Base-by-base conservation (phyloP, 768 basidiomycete genomes). In the Lepiota subincarnata region DNA sequence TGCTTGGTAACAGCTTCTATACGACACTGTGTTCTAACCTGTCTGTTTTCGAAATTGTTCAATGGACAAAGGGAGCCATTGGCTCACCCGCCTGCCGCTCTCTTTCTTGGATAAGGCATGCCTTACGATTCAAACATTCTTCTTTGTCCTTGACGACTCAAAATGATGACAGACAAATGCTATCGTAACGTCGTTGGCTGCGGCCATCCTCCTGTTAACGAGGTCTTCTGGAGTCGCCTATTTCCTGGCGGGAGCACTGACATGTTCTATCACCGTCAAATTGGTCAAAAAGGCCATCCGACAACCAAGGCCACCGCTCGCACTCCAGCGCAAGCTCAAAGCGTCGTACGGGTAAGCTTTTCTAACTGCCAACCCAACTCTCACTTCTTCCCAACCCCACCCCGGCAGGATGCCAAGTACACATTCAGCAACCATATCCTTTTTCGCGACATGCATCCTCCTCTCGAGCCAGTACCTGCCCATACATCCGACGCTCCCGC, bases 331-430 rank as follows among this genome's bases (percentile, higher is more conserved):
- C 35, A 68, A 63, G 59, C 68, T 69, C 40, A 88, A 84, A 63
- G 70, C 71, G 48, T 72, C 82, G 3, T 92, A 86, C 63, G 89
- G 89, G 89, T 90, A 61, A 45, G 80, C 31, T 11, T 2, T 31
- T 8, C 31, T 64, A 22, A 10, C 12, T 28, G 19, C 2, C 31
- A 8, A 39, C 11, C 24, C 11, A 10, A 6, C 26, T 11, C 34
- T 22, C 10, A 13, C 7, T 10, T n/a, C n/a, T 3, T 31, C 6
- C 10, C 3, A 36, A 26, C n/a, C 3, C 3, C 3, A 6, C 8
- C n/a, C 26, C 0, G 37, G 12, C 62, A 90, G 89, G 11, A 91
- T 92, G 89, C 89, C 89, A 4, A 88, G 86, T 57, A 91, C 89
- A 4, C 89, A 92, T 65, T 84, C 89, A 10, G 83, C 87, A 8